These are phyloP conservation scores for Neotropicomus parvogracilis DNA, from an alignment of 1,284 basidiomycete genomes.

Conservation along the genomic window DNA sequence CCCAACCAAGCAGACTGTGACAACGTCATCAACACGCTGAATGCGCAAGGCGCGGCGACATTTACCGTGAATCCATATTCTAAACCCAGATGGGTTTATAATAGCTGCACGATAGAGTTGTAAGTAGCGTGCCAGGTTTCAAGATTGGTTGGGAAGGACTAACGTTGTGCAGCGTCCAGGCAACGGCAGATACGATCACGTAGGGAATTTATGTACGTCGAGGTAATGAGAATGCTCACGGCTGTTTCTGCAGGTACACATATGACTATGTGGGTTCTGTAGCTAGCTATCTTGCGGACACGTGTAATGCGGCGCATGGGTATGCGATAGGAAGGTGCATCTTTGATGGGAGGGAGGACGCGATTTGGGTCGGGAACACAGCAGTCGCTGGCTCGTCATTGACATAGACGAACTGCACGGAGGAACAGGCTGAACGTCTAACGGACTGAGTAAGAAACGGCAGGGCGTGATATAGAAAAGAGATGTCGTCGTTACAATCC, in stretches of 20 bases:
- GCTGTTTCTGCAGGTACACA: constrained; percentile 6
- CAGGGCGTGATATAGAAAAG: background rate
- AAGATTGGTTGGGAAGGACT: background rate
- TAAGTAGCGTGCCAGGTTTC: too few species aligned
- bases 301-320: background rate
- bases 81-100: too few species aligned
- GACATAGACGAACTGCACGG: background rate
- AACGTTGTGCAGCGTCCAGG: constrained; percentile 8
- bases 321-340: constrained; percentile 5
- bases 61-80: too few species aligned
- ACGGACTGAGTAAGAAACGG: background rate
- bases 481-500: too few species aligned
- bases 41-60: too few species aligned
- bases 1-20: too few species aligned
- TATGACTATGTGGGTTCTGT: background rate
- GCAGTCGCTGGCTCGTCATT: background rate
- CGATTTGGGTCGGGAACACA: constrained; percentile 4
- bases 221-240: background rate
- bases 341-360: constrained; percentile 11
- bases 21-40: too few species aligned
- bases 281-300: constrained; percentile 1
- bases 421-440: too few species aligned
- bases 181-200: constrained; percentile 11
- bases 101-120: too few species aligned
- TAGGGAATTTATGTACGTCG: background rate